Conservation (phyloP, 2,329 filamentous ascomycete species). For the Metarhizium robertsii region DNA sequence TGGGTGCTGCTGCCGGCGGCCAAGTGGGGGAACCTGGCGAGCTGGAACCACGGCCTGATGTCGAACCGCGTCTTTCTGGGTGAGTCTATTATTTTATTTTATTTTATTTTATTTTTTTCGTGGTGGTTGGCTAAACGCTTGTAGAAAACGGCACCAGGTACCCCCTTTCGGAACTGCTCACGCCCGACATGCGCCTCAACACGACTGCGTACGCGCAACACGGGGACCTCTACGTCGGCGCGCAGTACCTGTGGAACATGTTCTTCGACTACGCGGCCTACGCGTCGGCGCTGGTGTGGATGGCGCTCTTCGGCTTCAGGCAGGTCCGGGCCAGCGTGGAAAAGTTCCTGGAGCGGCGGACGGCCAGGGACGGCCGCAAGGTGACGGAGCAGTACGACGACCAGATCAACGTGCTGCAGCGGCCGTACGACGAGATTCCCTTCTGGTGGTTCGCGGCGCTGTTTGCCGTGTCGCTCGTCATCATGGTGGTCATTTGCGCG, state of each 20-base stretch:
- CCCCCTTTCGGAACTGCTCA: slow-evolving; percentile 23
- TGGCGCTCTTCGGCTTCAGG: slow-evolving; percentile 42
- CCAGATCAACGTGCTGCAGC: slow-evolving; percentile 48
- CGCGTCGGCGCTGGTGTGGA: slow-evolving; percentile 49
- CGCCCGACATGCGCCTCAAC: slow-evolving; percentile 31
- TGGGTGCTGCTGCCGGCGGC: slow-evolving; percentile 51
- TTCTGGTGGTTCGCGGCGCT: slow-evolving; percentile 47
- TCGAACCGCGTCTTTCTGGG: slow-evolving; percentile 43
- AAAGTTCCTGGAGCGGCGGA: slow-evolving; percentile 31
- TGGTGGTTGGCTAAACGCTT: neutral
- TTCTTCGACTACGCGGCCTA: slow-evolving; percentile 54
- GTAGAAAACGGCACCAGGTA: slow-evolving; percentile 24
- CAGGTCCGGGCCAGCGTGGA: slow-evolving; percentile 35
- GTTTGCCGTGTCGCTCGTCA: slow-evolving; percentile 37
- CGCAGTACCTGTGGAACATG: slow-evolving; percentile 47
- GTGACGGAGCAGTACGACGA: slow-evolving; percentile 49
- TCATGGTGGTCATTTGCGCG: slow-evolving; percentile 40
- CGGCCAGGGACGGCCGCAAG: slow-evolving; percentile 16
- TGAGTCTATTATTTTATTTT: slow-evolving; percentile 8
- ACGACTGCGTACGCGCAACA: slow-evolving; percentile 35
- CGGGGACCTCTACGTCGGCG: slow-evolving; percentile 47
- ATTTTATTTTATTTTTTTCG: neutral
- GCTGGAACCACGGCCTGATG: slow-evolving; percentile 45
- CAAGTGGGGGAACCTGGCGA: slow-evolving; percentile 46
- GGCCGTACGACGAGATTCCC: slow-evolving; percentile 48